Base-by-base conservation (phyloP, 208 protist genomes). In the Wallacemonas sp. region DNA sequence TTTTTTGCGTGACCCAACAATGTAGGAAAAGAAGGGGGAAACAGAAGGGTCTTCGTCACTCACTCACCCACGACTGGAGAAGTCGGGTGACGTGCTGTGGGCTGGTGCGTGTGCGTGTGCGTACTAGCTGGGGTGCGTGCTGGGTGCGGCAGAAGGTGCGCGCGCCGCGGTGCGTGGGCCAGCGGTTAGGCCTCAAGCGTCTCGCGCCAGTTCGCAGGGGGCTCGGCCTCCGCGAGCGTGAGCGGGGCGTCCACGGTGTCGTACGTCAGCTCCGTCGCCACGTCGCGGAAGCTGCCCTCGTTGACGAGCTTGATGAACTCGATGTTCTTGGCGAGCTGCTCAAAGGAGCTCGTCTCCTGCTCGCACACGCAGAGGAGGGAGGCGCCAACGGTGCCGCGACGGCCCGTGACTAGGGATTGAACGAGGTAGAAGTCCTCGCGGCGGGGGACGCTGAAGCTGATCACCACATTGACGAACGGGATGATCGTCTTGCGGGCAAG, bases 401-500 rank as follows among this genome's bases (percentile, higher is more conserved):
- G 91, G 33, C 91, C 91, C 18, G 82, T 73, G 11, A 92, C 84
- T 46, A 91, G 67, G 1, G 92, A 93, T 77, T 95, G 88, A 42
- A 95, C 74, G 3, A 92, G 61, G 72, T 93, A 97, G 66, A 86
- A 93, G 77, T 97, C 89, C 72, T 93, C 82, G 25, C 81, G 74
- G 28, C 80, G 76, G 49, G 92, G 92, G 1, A 94, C 76, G 41
- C 76, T 77, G 74, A 92, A 94, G 85, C 92, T 85, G 72, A 95
- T 91, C 67, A 95, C 79, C 22, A 97, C 78, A 62, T 97, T 97
- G 38, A 97, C 92, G 63, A 93, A 94, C 55, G 92, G 92, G 54
- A 97, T 88, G 46, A 93, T 39, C 11, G 79, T 91, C 69, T 94
- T 95, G 48, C 87, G 84, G 12, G 92, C 89, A 42, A 95, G 68